Percentiles rank a stretch among this genome's conserved stretches.
Conservation (phyloP, 2,329 filamentous ascomycete species). For the Colletotrichum musae region DNA sequence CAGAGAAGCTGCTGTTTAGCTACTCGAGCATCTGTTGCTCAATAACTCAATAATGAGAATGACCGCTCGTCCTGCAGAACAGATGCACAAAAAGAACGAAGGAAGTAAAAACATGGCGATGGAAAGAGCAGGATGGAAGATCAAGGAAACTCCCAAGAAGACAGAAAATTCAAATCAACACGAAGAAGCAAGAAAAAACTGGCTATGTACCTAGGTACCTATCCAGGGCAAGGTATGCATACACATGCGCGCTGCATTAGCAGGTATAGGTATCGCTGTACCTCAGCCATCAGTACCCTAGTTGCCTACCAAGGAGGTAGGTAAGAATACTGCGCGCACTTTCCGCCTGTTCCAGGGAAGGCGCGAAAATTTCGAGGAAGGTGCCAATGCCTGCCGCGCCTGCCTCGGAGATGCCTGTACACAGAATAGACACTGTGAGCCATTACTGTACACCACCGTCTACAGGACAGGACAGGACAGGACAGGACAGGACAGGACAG, state of each 20-base stretch:
- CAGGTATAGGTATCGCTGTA: too few species aligned
- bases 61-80: too few species aligned
- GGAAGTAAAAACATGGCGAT: slow-evolving; percentile 41
- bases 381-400: slow-evolving; percentile 18
- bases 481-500: too few species aligned
- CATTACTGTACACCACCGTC: slow-evolving; percentile 10
- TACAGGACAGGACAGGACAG: too few species aligned
- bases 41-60: too few species aligned
- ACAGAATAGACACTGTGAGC: slow-evolving; percentile 34
- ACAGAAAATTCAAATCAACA: slow-evolving; percentile 33
- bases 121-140: slow-evolving; percentile 11
- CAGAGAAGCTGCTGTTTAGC: slow-evolving; percentile 22
- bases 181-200: slow-evolving; percentile 40
- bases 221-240: background rate
- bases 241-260: too few species aligned
- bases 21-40: background rate
- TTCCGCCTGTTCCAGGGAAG: slow-evolving; percentile 29
- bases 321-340: background rate
- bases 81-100: slow-evolving; percentile 16
- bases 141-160: slow-evolving; percentile 23
- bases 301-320: too few species aligned
- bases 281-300: too few species aligned
- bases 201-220: slow-evolving; percentile 3
- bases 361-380: slow-evolving; percentile 25
- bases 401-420: slow-evolving; percentile 30